These are phyloP conservation scores for Solanum sejunctum DNA, from an alignment of 257 asterid genomes.

Conservation along the genomic window DNA sequence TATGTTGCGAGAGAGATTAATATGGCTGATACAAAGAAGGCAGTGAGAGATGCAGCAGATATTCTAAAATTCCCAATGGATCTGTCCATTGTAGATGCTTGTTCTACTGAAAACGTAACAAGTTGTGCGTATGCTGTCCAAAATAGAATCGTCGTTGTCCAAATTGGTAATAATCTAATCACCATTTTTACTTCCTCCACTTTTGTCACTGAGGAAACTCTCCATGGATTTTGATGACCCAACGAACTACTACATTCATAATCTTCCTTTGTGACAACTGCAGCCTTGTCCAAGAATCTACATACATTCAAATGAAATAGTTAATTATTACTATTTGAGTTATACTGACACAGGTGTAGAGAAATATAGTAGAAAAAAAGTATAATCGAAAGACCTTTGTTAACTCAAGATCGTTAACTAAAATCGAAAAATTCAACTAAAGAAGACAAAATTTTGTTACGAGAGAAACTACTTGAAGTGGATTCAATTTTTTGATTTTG, in stretches of 20 bases:
- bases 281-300: slow-evolving; percentile 41
- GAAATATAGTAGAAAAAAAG: no score
- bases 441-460: no score
- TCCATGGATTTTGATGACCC: slow-evolving; percentile 20
- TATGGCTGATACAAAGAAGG: slow-evolving; percentile 28
- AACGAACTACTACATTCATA: neutral
- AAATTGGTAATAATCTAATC: slow-evolving; percentile 17
- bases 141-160: slow-evolving; percentile 31
- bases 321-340: no score
- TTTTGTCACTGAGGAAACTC: slow-evolving; percentile 20
- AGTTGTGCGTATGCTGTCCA: slow-evolving; percentile 37
- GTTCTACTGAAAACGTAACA: slow-evolving; percentile 32
- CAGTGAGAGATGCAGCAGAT: slow-evolving; percentile 33
- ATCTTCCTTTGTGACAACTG: slow-evolving; percentile 17
- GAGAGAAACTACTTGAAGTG: no score
- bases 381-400: no score
- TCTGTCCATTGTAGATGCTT: slow-evolving; percentile 31
- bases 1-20: slow-evolving; percentile 20
- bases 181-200: slow-evolving; percentile 42
- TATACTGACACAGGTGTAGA: no score
- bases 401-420: no score
- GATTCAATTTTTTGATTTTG: no score
- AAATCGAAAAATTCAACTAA: no score
- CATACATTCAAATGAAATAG: no score
- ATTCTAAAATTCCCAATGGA: slow-evolving; percentile 16